These are phyloP conservation scores for Paecilomyces formosus DNA, from an alignment of 2,329 filamentous ascomycete genomes.

Conservation along the genomic window DNA sequence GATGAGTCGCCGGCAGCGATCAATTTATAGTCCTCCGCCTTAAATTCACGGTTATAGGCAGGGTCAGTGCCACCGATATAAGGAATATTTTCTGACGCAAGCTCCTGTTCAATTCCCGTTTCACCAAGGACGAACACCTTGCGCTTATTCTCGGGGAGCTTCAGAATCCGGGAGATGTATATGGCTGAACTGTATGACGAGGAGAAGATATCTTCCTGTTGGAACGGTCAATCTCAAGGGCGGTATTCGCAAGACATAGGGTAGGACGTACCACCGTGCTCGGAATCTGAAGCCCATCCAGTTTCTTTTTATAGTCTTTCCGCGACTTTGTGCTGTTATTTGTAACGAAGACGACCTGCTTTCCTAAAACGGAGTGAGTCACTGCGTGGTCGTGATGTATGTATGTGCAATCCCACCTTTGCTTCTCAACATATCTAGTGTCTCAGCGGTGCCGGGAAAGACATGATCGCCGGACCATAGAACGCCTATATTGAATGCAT, in stretches of 20 bases:
- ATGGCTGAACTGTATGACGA: constrained; percentile 92
- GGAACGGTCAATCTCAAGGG: background rate
- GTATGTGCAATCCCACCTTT: constrained; percentile 52
- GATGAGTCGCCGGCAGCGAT: constrained; percentile 66
- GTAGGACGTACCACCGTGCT: constrained; percentile 49
- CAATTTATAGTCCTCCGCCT: constrained; percentile 67
- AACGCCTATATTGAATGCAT: constrained; percentile 59
- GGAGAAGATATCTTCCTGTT: constrained; percentile 83
- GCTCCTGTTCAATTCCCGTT: constrained; percentile 81
- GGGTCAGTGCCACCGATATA: constrained; percentile 85
- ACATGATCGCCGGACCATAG: constrained; percentile 93
- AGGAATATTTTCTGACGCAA: constrained; percentile 68
- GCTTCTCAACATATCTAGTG: constrained; percentile 70
- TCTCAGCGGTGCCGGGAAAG: constrained; percentile 79
- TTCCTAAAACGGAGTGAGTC: constrained; percentile 50
- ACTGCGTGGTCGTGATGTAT: background rate
- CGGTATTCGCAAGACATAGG: background rate
- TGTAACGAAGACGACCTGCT: constrained; percentile 90
- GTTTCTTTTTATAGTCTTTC: constrained; percentile 85
- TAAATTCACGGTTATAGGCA: constrained; percentile 67
- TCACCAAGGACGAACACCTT: constrained; percentile 95
- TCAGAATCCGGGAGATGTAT: constrained; percentile 89
- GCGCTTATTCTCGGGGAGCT: constrained; percentile 68
- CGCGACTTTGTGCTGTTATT: constrained; percentile 99
- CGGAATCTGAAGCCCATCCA: constrained; percentile 72